Percentiles rank a stretch among this genome's conserved stretches.
phyloP scores from a whole-genome alignment of 2,329 filamentous ascomycete species.

The Exophiala xenobiotica region DNA sequence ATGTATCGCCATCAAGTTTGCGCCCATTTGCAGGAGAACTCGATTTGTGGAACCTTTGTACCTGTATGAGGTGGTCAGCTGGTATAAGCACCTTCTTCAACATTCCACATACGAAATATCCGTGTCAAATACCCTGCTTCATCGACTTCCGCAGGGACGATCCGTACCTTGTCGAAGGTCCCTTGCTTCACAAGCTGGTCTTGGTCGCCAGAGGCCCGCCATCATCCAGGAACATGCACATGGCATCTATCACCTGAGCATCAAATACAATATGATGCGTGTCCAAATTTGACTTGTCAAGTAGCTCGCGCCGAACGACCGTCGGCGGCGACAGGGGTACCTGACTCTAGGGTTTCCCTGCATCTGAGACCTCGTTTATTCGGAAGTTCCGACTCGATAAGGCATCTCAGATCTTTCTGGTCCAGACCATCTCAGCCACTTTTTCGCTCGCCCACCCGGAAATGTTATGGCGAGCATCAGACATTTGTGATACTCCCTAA shows the following conservation, averaged over 20 bases:
- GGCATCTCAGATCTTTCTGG: background rate
- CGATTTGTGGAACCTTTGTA: background rate
- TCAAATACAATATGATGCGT: too few relatives aligned
- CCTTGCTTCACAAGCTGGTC: too few relatives aligned
- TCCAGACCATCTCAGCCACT: background rate
- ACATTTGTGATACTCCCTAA: background rate
- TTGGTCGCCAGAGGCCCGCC: too few relatives aligned
- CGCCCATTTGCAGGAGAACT: too few relatives aligned
- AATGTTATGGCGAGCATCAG: background rate
- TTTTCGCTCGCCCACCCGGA: background rate
- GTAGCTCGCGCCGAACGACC: background rate
- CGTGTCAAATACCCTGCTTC: background rate
- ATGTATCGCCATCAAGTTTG: too few relatives aligned
- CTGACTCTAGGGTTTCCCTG: background rate
- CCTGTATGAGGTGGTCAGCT: background rate
- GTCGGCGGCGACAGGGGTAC: background rate
- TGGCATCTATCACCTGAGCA: too few relatives aligned
- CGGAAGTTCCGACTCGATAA: background rate
- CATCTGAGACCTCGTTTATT: background rate
- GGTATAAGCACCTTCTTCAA: background rate
- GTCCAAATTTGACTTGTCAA: background rate
- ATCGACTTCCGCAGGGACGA: conserved; percentile 34
- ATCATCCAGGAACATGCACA: too few relatives aligned
- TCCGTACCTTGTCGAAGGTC: too few relatives aligned
- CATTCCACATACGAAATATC: background rate